Conservation (phyloP, 768 basidiomycete genomes). For the Rhizopogon vesiculosus region DNA sequence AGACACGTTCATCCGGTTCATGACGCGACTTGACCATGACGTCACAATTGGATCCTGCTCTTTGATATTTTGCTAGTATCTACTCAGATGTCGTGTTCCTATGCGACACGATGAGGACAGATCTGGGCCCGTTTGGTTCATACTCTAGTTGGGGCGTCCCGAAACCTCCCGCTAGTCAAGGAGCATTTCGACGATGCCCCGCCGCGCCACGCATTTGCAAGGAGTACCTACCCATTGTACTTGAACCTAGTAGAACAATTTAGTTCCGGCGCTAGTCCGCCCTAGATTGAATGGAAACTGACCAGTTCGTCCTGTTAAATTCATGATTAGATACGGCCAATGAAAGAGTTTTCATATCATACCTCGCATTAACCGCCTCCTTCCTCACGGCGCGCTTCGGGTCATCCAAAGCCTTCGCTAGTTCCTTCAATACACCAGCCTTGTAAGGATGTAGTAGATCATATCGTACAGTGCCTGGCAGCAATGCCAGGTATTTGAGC, state of each 20-base stretch:
- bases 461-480: conserved; percentile 79
- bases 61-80: too few relatives aligned
- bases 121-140: background rate
- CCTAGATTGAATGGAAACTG: background rate
- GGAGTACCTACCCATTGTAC: conserved; percentile 12
- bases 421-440: conserved; percentile 61
- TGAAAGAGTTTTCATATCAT: conserved; percentile 5
- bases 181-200: too few relatives aligned
- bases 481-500: conserved; percentile 62
- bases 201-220: too few relatives aligned
- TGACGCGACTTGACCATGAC: too few relatives aligned
- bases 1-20: too few relatives aligned
- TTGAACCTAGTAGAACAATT: conserved; percentile 19
- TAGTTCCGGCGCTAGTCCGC: background rate
- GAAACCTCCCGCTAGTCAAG: background rate
- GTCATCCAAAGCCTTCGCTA: conserved; percentile 81
- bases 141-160: background rate
- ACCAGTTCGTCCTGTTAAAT: conserved; percentile 25
- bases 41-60: too few relatives aligned
- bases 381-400: conserved; percentile 80
- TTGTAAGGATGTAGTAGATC: conserved; percentile 82
- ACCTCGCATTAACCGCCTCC: conserved; percentile 84
- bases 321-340: background rate
- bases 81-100: too few relatives aligned
- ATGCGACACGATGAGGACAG: too few relatives aligned